Conservation (phyloP, 1,284 basidiomycete species). For the Melampsora larici-populina region DNA sequence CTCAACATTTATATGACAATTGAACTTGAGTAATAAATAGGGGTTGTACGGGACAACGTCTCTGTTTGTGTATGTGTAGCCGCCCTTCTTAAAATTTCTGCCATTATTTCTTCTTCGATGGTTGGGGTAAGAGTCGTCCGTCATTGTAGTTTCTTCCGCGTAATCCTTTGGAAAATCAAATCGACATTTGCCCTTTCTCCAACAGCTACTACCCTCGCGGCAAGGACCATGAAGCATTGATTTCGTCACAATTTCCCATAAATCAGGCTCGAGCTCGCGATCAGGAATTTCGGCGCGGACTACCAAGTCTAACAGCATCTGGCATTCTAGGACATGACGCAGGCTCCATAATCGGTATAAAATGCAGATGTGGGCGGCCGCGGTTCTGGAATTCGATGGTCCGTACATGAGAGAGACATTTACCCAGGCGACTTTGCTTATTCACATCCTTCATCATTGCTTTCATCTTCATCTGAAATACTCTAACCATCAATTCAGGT, state of each 20-base stretch:
- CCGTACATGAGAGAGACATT: neutral
- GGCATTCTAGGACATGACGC: too few species aligned
- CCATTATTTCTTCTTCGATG: neutral
- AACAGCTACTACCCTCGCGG: neutral
- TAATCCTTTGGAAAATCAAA: too few species aligned
- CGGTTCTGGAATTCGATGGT: conserved; percentile 23
- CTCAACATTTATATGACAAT: too few species aligned
- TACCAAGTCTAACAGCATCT: too few species aligned
- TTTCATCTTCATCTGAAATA: conserved; percentile 2
- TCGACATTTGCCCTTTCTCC: neutral
- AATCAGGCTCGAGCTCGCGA: neutral
- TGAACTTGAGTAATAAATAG: too few species aligned
- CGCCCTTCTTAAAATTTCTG: too few species aligned
- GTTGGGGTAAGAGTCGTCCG: neutral
- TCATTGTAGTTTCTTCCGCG: neutral
- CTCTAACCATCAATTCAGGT: neutral
- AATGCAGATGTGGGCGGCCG: too few species aligned
- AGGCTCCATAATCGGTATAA: too few species aligned
- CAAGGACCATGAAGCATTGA: conserved; percentile 14
- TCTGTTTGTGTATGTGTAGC: too few species aligned
- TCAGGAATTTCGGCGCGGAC: conserved; percentile 12
- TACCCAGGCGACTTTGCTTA: neutral
- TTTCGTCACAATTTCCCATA: neutral
- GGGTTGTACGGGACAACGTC: too few species aligned
- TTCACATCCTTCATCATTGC: neutral